A percentile compares a stretch with the other conserved stretches of the same genome.
These are phyloP conservation scores for Maudiozyma humilis DNA, from an alignment of 1,139 yeast genomes.

Conservation along the genomic window DNA sequence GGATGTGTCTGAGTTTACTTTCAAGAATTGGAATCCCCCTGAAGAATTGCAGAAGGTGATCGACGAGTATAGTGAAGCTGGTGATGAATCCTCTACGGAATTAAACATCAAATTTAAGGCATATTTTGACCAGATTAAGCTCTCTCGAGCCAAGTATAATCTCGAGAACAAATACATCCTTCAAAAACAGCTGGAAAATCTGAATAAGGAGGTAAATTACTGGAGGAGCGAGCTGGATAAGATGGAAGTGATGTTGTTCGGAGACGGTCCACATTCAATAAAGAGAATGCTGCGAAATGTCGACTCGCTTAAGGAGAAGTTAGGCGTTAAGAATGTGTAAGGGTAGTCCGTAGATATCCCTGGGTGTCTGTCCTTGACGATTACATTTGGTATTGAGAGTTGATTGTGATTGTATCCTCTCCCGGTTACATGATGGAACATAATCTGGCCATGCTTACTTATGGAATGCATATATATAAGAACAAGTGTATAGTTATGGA, in stretches of 20 bases:
- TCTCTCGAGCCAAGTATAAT: slow-evolving; percentile 27
- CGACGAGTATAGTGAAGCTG: slow-evolving; percentile 17
- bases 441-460: too few species aligned
- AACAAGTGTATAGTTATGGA: too few species aligned
- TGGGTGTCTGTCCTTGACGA: too few species aligned
- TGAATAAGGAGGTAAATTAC: slow-evolving; percentile 23
- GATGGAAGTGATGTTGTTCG: slow-evolving; percentile 28
- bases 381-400: too few species aligned
- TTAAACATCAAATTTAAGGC: slow-evolving; percentile 15
- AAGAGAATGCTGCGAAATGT: slow-evolving; percentile 19
- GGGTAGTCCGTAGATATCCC: too few species aligned
- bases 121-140: slow-evolving; percentile 24
- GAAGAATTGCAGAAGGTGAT: slow-evolving; percentile 17
- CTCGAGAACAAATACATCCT: slow-evolving; percentile 27
- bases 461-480: too few species aligned
- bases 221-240: slow-evolving; percentile 30
- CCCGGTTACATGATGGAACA: too few species aligned
- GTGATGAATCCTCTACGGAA: not conserved
- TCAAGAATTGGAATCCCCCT: slow-evolving; percentile 23
- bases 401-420: too few species aligned
- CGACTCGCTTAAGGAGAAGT: slow-evolving; percentile 7
- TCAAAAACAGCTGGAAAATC: slow-evolving; percentile 17
- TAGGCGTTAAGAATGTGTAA: too few species aligned
- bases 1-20: slow-evolving; percentile 14
- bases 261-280: slow-evolving; percentile 26